These are phyloP conservation scores for Bromus sterilis DNA, from an alignment of 176 grass and related monocot genomes.

Conservation along the genomic window DNA sequence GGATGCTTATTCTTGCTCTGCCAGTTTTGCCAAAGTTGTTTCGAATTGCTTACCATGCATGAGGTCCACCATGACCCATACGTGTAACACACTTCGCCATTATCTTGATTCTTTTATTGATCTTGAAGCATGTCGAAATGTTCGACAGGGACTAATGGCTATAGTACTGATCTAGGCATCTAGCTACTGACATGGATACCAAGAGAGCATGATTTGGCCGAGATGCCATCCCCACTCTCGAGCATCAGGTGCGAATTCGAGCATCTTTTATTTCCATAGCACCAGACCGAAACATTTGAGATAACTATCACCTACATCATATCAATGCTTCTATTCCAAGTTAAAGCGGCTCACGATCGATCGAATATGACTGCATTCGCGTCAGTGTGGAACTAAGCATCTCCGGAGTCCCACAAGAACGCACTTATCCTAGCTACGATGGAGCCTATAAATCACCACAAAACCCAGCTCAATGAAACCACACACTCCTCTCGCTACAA, in stretches of 20 bases:
- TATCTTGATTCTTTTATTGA: not conserved
- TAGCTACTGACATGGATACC: not conserved
- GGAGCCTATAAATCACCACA: constrained; percentile 29
- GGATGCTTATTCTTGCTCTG: not conserved
- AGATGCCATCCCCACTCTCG: not conserved
- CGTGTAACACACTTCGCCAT: not conserved
- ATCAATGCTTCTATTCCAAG: not conserved
- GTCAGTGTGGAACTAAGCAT: constrained; percentile 1
- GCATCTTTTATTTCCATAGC: no score
- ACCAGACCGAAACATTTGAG: not conserved
- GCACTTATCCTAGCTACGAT: not conserved
- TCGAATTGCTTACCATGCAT: not conserved
- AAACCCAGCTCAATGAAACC: constrained; percentile 1
- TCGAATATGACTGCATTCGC: not conserved
- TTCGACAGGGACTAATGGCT: not conserved
- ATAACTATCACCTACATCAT: not conserved
- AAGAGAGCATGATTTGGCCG: not conserved
- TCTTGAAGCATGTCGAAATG: not conserved
- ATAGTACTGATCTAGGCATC: not conserved
- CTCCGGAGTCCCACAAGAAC: constrained; percentile 13
- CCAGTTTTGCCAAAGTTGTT: not conserved
- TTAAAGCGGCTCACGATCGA: not conserved
- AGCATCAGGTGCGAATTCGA: constrained; percentile 5
- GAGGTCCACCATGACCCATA: not conserved
- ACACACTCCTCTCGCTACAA: not conserved